A percentile compares a stretch with the other conserved stretches of the same genome.
phyloP scores from a whole-genome alignment of 2,329 filamentous ascomycete species.

The Fusarium virguliforme region DNA sequence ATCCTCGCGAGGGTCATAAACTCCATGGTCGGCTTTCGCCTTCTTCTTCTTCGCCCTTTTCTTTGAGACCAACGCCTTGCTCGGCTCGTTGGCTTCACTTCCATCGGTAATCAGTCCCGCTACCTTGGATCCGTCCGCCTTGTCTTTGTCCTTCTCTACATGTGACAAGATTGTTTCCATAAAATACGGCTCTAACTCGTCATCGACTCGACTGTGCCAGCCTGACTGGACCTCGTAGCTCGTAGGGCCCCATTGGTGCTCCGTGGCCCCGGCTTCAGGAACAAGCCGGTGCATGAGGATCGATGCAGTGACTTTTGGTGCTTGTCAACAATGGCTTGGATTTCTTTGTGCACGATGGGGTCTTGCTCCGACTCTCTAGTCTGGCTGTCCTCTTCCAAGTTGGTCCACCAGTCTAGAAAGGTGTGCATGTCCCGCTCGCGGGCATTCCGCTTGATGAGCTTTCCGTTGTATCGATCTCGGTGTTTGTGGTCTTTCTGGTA shows the following conservation, averaged over 20 bases:
- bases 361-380: background rate
- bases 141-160: background rate
- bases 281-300: background rate
- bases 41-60: background rate
- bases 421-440: slow-evolving; percentile 7
- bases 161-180: background rate
- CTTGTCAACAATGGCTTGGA: background rate
- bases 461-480: background rate
- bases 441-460: background rate
- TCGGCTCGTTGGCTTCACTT: background rate
- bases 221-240: slow-evolving; percentile 1
- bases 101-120: background rate
- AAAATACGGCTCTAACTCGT: slow-evolving; percentile 1
- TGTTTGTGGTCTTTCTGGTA: background rate
- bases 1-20: background rate
- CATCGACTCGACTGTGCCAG: slow-evolving; percentile 3
- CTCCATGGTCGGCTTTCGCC: background rate
- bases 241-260: background rate
- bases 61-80: background rate
- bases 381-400: background rate
- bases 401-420: slow-evolving; percentile 5
- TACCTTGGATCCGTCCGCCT: background rate
- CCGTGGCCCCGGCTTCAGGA: background rate
- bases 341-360: background rate
- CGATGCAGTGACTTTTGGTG: background rate